phyloP scores from a whole-genome alignment of 2,329 filamentous ascomycete genomes.

The Dothistroma pini region DNA sequence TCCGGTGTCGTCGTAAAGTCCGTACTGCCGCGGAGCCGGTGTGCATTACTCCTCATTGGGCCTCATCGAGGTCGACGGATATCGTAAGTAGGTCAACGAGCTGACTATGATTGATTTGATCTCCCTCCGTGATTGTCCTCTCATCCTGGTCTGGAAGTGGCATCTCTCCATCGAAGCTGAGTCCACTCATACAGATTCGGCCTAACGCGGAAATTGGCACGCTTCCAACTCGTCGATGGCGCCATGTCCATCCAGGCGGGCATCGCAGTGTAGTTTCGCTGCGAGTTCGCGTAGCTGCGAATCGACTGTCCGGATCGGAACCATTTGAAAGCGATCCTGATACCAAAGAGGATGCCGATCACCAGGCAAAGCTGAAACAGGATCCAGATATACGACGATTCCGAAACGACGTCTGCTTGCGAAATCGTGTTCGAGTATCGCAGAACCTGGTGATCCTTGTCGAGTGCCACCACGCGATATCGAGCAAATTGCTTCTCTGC shows the following conservation, averaged over 20 bases:
- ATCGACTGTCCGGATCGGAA: conserved; percentile 11
- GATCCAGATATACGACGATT: conserved; percentile 18
- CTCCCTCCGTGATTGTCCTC: background rate
- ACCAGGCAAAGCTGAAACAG: conserved; percentile 22
- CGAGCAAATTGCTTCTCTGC: conserved; percentile 9
- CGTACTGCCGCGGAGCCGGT: background rate
- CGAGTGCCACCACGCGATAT: conserved; percentile 25
- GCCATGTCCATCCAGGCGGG: conserved; percentile 2
- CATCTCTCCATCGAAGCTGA: background rate
- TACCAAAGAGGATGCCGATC: conserved; percentile 18
- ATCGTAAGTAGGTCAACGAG: background rate
- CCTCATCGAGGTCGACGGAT: background rate
- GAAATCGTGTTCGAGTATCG: conserved; percentile 15
- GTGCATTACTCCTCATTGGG: background rate
- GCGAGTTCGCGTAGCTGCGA: conserved; percentile 1
- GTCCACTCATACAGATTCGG: background rate
- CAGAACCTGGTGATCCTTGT: conserved; percentile 22
- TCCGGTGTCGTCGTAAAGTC: background rate
- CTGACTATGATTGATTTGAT: background rate
- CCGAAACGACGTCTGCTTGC: background rate
- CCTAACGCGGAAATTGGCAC: background rate
- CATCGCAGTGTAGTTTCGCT: background rate
- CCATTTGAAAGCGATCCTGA: conserved; percentile 15
- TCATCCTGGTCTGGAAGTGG: background rate
- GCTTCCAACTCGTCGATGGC: background rate